phyloP scores from a whole-genome alignment of 495 filamentous ascomycete species.

The Elasticomyces elasticus region DNA sequence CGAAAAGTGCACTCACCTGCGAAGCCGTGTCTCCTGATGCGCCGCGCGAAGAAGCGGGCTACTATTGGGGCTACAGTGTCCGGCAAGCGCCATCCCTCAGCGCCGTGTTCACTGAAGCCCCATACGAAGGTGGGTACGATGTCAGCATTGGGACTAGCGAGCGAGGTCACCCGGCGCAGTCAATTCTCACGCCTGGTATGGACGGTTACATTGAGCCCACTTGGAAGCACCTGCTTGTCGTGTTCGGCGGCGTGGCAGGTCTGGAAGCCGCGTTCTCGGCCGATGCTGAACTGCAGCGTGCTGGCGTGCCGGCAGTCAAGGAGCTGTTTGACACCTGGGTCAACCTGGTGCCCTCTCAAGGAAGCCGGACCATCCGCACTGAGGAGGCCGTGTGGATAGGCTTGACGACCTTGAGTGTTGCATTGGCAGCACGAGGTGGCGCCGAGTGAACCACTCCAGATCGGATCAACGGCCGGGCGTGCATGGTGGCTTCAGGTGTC shows the following conservation, averaged over 20 bases:
- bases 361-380: slow-evolving; percentile 65
- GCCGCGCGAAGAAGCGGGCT: slow-evolving; percentile 57
- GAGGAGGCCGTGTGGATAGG: slow-evolving; percentile 70
- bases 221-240: slow-evolving; percentile 59
- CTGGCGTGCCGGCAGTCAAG: slow-evolving; percentile 42
- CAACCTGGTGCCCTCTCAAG: slow-evolving; percentile 62
- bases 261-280: slow-evolving; percentile 59
- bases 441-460: not conserved
- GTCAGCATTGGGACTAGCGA: slow-evolving; percentile 66
- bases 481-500: not conserved
- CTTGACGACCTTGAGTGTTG: slow-evolving; percentile 47
- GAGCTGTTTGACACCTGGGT: slow-evolving; percentile 72
- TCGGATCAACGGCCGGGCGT: not conserved
- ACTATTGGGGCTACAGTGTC: slow-evolving; percentile 67
- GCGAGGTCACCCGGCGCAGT: slow-evolving; percentile 46
- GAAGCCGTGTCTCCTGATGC: slow-evolving; percentile 48
- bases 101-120: slow-evolving; percentile 48
- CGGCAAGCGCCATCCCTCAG: slow-evolving; percentile 50
- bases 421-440: slow-evolving; percentile 28
- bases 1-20: not conserved
- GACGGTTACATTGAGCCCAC: slow-evolving; percentile 10
- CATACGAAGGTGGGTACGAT: slow-evolving; percentile 36
- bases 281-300: slow-evolving; percentile 44
- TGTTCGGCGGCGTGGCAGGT: slow-evolving; percentile 64
- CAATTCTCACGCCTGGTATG: slow-evolving; percentile 2